Evolutionary conservation across 352 stramenopile species (phyloP).

Genomic region (Globisporangium nagaii): DNA sequence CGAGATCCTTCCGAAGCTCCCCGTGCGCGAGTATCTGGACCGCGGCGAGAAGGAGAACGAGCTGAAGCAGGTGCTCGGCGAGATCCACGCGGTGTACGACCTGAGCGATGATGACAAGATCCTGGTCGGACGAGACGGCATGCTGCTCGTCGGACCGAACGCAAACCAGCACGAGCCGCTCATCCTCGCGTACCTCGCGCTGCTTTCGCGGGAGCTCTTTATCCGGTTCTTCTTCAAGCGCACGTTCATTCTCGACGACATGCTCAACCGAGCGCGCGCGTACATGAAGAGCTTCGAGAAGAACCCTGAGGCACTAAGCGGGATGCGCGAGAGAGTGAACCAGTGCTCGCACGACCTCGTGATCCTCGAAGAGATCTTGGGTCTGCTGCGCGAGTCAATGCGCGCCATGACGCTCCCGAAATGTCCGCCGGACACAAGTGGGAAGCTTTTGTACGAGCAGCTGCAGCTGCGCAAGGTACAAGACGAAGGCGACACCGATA

Average conservation of each 20-base stretch:
- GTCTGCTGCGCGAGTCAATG: conserved; percentile 92
- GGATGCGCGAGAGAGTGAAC: conserved; percentile 89
- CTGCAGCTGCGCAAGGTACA: conserved; percentile 81
- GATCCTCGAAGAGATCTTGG: conserved; percentile 94
- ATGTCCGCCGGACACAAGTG: conserved; percentile 84
- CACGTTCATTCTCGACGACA: conserved; percentile 95
- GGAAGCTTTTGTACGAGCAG: conserved; percentile 89
- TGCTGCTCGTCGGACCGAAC: conserved; percentile 92
- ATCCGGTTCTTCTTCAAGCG: conserved; percentile 92
- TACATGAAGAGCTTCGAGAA: conserved; percentile 91
- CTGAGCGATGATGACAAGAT: conserved; percentile 95
- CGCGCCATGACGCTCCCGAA: conserved; percentile 88
- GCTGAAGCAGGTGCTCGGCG: conserved; percentile 93
- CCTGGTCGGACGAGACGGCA: conserved; percentile 91
- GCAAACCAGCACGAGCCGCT: conserved; percentile 91
- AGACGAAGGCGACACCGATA: no score
- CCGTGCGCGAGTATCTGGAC: conserved; percentile 95
- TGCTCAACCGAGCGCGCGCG: conserved; percentile 89
- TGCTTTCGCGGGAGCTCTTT: conserved; percentile 92
- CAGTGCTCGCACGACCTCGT: conserved; percentile 93
- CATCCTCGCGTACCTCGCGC: conserved; percentile 91
- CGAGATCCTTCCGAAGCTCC: conserved; percentile 94
- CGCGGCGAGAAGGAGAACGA: conserved; percentile 97
- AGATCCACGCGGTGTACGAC: conserved; percentile 94
- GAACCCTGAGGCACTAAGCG: conserved; percentile 87